A percentile compares a stretch with the other conserved stretches of the same genome.
Evolutionary conservation across 2,329 filamentous ascomycete species (phyloP).

Genomic region (Phialophora verrucosa): DNA sequence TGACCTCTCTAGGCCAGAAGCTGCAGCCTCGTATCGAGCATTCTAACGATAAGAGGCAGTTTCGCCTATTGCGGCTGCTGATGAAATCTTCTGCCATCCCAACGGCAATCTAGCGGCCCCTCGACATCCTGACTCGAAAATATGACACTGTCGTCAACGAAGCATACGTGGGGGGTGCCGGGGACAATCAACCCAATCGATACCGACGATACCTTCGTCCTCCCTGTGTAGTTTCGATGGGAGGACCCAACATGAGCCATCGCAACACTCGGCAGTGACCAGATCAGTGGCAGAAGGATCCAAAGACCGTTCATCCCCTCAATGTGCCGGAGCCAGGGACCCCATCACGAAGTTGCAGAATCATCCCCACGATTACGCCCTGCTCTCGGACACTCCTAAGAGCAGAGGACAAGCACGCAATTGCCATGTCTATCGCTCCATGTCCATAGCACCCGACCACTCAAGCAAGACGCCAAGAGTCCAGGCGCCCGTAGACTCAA

Average conservation of each 20-base stretch:
- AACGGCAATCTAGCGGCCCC: not conserved
- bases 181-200: not conserved
- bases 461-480: conserved; percentile 1
- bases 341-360: not conserved
- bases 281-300: conserved; percentile 5
- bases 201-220: not conserved
- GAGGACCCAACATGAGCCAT: conserved; percentile 4
- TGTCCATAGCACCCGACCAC: conserved; percentile 1
- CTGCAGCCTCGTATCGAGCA: conserved; percentile 13
- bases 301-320: not conserved
- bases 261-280: not conserved
- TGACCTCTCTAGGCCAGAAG: not conserved
- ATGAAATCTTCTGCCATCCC: conserved; percentile 4
- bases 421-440: conserved; percentile 1
- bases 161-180: not conserved
- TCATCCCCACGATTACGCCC: not conserved
- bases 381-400: not conserved
- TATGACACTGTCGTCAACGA: conserved; percentile 7
- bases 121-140: conserved; percentile 2
- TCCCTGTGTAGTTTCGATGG: not conserved
- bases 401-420: not conserved
- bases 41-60: not conserved
- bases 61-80: not conserved
- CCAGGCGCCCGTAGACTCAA: conserved; percentile 2
- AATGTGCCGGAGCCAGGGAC: not conserved